Percentiles rank a stretch among this genome's conserved stretches.
These are phyloP conservation scores for Scolecobasidium constrictum DNA, from an alignment of 2,329 filamentous ascomycete genomes.

Conservation along the genomic window DNA sequence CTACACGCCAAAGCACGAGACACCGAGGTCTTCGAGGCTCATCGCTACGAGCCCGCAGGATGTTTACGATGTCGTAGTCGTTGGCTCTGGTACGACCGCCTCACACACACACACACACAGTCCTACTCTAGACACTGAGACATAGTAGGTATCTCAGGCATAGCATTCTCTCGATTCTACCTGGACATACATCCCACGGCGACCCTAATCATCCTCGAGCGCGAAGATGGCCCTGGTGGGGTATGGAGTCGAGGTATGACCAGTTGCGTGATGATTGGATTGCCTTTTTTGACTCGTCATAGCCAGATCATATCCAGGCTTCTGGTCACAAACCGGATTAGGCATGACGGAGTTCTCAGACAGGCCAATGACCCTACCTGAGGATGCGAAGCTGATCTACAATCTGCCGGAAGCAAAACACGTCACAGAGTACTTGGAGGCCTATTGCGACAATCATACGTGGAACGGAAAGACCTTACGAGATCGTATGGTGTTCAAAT, in stretches of 20 bases:
- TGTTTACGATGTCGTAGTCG: background rate
- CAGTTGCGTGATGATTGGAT: background rate
- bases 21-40: conserved; percentile 35
- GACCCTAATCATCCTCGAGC: background rate
- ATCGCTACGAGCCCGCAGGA: conserved; percentile 29
- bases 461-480: conserved; percentile 1
- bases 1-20: conserved; percentile 32
- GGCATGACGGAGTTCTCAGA: conserved; percentile 1
- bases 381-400: background rate
- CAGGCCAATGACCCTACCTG: background rate
- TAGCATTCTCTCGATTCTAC: background rate
- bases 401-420: background rate
- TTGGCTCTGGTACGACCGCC: background rate
- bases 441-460: background rate
- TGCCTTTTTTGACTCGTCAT: background rate
- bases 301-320: conserved; percentile 1
- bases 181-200: background rate
- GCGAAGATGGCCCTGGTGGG: background rate
- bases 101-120: too few relatives aligned
- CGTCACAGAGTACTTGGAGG: conserved; percentile 1
- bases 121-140: too few relatives aligned
- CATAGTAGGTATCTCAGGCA: background rate
- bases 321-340: background rate
- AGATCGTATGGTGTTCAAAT: background rate
- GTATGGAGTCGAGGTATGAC: background rate